Percentiles rank a stretch among this genome's conserved stretches.
These are phyloP conservation scores for Pyrenophora seminiperda DNA, from an alignment of 2,329 filamentous ascomycete species.

Conservation along the genomic window DNA sequence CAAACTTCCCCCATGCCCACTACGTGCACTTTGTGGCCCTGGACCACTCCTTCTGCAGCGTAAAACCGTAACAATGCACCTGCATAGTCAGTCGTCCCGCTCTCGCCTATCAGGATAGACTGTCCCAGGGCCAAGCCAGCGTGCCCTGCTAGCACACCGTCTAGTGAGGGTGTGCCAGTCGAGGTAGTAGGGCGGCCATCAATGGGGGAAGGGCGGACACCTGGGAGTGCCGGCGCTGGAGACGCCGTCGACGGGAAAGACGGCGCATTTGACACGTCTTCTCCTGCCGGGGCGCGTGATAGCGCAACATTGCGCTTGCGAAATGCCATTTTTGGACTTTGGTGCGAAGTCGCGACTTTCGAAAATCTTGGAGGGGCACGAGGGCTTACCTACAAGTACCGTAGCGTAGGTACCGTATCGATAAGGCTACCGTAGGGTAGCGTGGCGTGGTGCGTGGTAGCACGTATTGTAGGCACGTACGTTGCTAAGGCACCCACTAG, in stretches of 20 bases:
- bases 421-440: too few relatives aligned
- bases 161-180: constrained; percentile 84
- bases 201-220: constrained; percentile 81
- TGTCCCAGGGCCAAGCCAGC: constrained; percentile 81
- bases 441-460: too few relatives aligned
- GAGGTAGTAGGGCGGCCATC: constrained; percentile 89
- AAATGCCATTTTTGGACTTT: constrained; percentile 63
- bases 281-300: constrained; percentile 43
- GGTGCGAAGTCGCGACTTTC: constrained; percentile 9
- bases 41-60: constrained; percentile 88
- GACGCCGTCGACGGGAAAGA: constrained; percentile 19
- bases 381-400: too few relatives aligned
- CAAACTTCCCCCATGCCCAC: constrained; percentile 80
- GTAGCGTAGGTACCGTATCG: too few relatives aligned
- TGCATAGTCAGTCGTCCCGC: constrained; percentile 91
- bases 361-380: constrained; percentile 18
- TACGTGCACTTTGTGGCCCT: constrained; percentile 87
- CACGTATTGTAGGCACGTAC: too few relatives aligned
- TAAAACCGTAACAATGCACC: constrained; percentile 85
- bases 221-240: constrained; percentile 38
- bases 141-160: constrained; percentile 84
- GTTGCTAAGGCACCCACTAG: too few relatives aligned
- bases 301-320: constrained; percentile 69
- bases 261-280: constrained; percentile 19
- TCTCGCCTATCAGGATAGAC: constrained; percentile 81